Conservation (phyloP, 129 eudicot species). For the Helichrysum umbraculigerum region DNA sequence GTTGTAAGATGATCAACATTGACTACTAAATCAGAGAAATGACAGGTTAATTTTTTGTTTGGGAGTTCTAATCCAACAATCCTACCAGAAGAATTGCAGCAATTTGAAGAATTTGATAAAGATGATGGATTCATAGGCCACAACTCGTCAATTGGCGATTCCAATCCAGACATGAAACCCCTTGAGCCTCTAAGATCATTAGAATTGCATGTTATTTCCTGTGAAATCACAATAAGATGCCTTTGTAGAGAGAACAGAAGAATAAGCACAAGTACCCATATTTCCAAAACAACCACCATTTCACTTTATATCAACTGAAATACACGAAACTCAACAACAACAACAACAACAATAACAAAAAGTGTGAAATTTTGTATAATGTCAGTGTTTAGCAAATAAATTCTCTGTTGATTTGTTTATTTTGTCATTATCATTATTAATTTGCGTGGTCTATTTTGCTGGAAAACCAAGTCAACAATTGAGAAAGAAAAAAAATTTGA, state of each 20-base stretch:
- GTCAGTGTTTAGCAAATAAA: too few species aligned
- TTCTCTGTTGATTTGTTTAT: too few species aligned
- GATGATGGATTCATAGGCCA: conserved; percentile 28
- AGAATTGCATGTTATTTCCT: conserved; percentile 40
- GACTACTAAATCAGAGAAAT: conserved; percentile 33
- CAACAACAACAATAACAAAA: too few species aligned
- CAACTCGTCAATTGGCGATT: conserved; percentile 44
- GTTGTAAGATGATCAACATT: conserved; percentile 49
- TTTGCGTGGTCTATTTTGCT: too few species aligned
- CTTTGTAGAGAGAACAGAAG: conserved; percentile 23
- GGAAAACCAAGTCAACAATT: too few species aligned
- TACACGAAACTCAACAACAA: too few species aligned
- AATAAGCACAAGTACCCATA: conserved; percentile 20
- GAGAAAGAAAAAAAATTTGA: too few species aligned
- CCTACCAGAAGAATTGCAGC: conserved; percentile 41
- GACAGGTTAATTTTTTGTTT: neutral
- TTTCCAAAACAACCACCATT: conserved; percentile 1
- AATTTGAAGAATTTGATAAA: conserved; percentile 31
- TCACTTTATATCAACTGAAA: too few species aligned
- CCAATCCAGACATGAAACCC: conserved; percentile 34
- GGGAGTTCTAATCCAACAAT: conserved; percentile 31
- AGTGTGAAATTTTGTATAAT: too few species aligned
- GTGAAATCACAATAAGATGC: conserved; percentile 26
- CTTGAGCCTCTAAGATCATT: conserved; percentile 41
- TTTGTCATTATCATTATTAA: too few species aligned